These are phyloP conservation scores for Malassezia caprae DNA, from an alignment of 1,284 basidiomycete genomes.

Conservation along the genomic window DNA sequence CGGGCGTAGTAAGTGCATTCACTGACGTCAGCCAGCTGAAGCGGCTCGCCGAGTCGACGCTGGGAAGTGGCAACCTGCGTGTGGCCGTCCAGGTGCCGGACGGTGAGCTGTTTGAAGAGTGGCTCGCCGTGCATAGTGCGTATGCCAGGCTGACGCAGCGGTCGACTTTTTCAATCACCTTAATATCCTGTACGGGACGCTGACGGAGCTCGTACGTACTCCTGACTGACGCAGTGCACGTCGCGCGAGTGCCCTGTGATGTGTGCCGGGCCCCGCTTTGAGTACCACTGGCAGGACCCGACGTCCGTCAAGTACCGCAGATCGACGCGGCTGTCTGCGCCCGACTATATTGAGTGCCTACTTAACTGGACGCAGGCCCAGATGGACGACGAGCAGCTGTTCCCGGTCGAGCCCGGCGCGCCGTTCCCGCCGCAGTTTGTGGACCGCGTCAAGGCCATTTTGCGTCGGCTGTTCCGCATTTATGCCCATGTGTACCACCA, in stretches of 20 bases:
- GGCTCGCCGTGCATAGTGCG: constrained; percentile 46
- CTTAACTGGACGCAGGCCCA: constrained; percentile 97
- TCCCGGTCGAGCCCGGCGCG: constrained; percentile 69
- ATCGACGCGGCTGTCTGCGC: constrained; percentile 44
- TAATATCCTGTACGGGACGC: constrained; percentile 48
- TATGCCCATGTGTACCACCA: constrained; percentile 99
- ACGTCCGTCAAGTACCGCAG: constrained; percentile 35
- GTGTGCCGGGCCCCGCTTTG: constrained; percentile 93
- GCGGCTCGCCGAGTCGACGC: constrained; percentile 90
- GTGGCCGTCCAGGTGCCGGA: constrained; percentile 43
- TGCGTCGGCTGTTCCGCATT: constrained; percentile 84
- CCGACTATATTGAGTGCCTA: constrained; percentile 88
- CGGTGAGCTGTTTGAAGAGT: constrained; percentile 46
- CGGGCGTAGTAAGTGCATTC: constrained; percentile 6
- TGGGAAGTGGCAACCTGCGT: constrained; percentile 55
- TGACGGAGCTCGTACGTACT: constrained; percentile 37
- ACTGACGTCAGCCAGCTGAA: constrained; percentile 59
- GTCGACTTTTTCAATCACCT: constrained; percentile 49
- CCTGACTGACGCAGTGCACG: constrained; percentile 23
- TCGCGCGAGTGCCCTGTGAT: constrained; percentile 73
- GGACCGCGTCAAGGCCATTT: constrained; percentile 80
- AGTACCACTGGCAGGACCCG: constrained; percentile 93
- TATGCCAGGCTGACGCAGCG: constrained; percentile 21
- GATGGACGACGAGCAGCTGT: constrained; percentile 82
- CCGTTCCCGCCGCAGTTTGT: constrained; percentile 86